Base-by-base conservation (phyloP, 768 basidiomycete species). In the Kwoniella newhampshirensis region DNA sequence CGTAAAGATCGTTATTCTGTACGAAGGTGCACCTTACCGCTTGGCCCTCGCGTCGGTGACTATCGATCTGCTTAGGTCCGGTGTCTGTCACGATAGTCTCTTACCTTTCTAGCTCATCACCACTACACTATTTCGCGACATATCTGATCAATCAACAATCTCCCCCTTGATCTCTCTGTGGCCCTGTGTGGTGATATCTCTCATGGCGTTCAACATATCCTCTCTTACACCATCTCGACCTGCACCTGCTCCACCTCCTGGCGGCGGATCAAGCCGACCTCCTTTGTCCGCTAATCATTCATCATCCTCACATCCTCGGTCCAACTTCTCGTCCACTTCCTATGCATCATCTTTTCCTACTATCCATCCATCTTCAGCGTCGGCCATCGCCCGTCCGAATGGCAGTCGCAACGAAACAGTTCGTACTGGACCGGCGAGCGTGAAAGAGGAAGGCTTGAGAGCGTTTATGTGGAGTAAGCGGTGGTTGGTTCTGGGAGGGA, bases 401-500 rank as follows among this genome's bases (percentile, higher is more conserved):
- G 43, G 28, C 36, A 44, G 50, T 4, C 47, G 54, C 7, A 73
- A 56, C 18, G 50, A 39, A 4, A 30, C 42, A 21, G 54, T 72
- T 37, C 15, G 71, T 51, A 59, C 64, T 28, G 60, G 94, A 88
- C n/a, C 78, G 79, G 91, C 89, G 42, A 87, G 82, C 74, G 81
- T 94, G 68, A 98, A 98, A 81, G 94, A 99, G 76, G 93, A 96
- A 47, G 89, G 91, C 1, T 85, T 97, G 62, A 85, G 88, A 2
- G 88, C 87, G 61, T 92, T 89, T 82, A 81, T 96, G 47, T 97
- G 93, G 86, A 84, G 87, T 75, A 84, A 87, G 70, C 88, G 90
- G 75, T 97, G 88, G 87, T 78, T 97, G 54, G 82, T 94, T 4
- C 80, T 99, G 60, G 87, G 84, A 68, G 90, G 91, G 46, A 82